A percentile compares a stretch with the other conserved stretches of the same genome.
Conservation (phyloP, 23 red algal species). For the Gracilaria caudata region DNA sequence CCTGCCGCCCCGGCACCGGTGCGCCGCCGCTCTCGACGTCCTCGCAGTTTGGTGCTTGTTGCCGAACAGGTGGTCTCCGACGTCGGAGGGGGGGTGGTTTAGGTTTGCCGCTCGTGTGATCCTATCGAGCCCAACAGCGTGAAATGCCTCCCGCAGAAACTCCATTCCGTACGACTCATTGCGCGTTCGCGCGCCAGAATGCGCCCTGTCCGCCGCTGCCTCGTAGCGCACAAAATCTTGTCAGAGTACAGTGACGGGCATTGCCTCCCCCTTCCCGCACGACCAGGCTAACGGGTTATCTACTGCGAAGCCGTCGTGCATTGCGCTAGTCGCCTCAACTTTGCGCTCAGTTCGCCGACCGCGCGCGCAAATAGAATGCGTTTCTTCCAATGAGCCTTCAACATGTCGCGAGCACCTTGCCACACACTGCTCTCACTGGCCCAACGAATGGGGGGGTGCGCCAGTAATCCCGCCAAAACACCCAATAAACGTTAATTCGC, state of each 20-base stretch:
- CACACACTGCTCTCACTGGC: slow-evolving; percentile 8
- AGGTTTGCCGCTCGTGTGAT: not conserved
- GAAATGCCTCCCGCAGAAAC: not conserved
- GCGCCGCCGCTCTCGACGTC: not conserved
- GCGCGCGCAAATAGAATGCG: not conserved
- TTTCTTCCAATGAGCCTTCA: slow-evolving; percentile 6
- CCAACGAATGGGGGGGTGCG: not conserved
- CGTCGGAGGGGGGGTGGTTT: not conserved
- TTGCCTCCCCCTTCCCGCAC: not conserved
- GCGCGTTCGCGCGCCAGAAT: not conserved
- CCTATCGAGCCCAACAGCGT: not conserved
- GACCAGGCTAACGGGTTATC: too few relatives aligned
- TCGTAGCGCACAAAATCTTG: not conserved
- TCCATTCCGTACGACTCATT: not conserved
- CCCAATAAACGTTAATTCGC: too few relatives aligned
- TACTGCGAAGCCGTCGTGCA: not conserved
- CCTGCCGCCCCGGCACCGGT: not conserved
- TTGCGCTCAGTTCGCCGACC: too few relatives aligned
- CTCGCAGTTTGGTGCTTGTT: not conserved
- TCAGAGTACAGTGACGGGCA: not conserved
- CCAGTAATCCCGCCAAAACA: too few relatives aligned
- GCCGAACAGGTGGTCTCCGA: not conserved
- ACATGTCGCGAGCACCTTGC: slow-evolving; percentile 7
- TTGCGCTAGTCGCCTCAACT: too few relatives aligned
- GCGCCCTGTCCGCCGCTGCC: not conserved